Conservation (phyloP, 2,329 filamentous ascomycete species). For the Sporothrix brasiliensis region DNA sequence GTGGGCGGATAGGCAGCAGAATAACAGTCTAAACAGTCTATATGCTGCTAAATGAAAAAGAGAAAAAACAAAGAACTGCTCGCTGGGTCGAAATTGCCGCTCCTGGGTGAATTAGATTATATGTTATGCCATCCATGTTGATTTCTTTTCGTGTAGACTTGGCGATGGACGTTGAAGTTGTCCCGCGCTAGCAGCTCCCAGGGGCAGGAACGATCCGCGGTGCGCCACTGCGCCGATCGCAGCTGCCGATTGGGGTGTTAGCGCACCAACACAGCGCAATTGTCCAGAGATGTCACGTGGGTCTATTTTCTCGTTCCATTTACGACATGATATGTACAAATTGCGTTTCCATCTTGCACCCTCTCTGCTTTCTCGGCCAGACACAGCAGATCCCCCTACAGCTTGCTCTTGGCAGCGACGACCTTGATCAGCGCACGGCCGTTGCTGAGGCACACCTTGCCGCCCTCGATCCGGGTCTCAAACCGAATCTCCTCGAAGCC, state of each 20-base stretch:
- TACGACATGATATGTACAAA: slow-evolving; percentile 2
- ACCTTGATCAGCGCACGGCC: slow-evolving; percentile 77
- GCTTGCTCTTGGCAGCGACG: slow-evolving; percentile 62
- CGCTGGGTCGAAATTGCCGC: background rate
- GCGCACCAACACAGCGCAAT: background rate
- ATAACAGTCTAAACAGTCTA: background rate
- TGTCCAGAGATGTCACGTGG: slow-evolving; percentile 6
- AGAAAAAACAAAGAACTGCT: background rate
- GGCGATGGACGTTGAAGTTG: background rate
- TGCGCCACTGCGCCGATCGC: background rate
- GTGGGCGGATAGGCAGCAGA: slow-evolving; percentile 15
- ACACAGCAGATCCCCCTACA: slow-evolving; percentile 47
- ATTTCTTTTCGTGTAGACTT: no score
- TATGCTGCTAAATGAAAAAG: no score
- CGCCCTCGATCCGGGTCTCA: slow-evolving; percentile 72
- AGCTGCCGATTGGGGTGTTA: background rate
- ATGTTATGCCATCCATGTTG: no score
- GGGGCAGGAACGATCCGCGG: background rate
- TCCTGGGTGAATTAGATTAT: no score
- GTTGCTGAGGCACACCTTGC: slow-evolving; percentile 85
- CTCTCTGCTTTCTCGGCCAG: background rate
- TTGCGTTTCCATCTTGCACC: slow-evolving; percentile 16
- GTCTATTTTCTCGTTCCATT: background rate
- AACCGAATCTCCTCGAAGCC: slow-evolving; percentile 85
- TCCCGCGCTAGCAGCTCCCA: background rate